phyloP scores from a whole-genome alignment of 441 rosid species.

The Biscutella laevigata region DNA sequence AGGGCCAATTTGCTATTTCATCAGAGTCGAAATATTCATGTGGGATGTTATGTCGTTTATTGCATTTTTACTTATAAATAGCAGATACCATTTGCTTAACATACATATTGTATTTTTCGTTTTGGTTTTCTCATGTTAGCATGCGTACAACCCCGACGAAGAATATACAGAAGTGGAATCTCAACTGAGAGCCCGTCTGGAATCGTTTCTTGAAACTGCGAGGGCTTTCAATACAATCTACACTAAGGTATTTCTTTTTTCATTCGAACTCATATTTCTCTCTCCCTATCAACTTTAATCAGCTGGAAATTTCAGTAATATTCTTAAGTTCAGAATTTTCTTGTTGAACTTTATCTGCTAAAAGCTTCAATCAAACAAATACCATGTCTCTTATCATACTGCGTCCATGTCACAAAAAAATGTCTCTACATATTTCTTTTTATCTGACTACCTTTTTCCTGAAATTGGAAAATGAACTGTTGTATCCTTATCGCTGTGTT shows the following conservation, averaged over 20 bases:
- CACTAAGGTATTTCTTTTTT: slow-evolving; percentile 55
- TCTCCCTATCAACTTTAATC: neutral
- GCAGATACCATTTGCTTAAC: neutral
- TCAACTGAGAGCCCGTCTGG: slow-evolving; percentile 63
- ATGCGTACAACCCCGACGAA: slow-evolving; percentile 93
- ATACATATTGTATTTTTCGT: neutral
- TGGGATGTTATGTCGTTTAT: neutral
- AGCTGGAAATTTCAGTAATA: too few relatives aligned
- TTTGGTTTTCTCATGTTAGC: slow-evolving; percentile 31
- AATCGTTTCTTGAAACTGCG: slow-evolving; percentile 87
- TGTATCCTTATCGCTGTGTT: neutral
- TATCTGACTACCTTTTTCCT: too few relatives aligned
- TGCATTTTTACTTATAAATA: too few relatives aligned
- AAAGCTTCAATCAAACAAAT: neutral
- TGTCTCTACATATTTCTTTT: neutral
- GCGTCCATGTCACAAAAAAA: too few relatives aligned
- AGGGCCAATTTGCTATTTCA: neutral
- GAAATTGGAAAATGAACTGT: too few relatives aligned
- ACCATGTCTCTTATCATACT: neutral
- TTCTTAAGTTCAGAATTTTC: neutral
- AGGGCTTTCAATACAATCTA: slow-evolving; percentile 82
- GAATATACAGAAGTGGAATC: slow-evolving; percentile 83
- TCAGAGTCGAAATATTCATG: neutral
- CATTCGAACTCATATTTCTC: neutral
- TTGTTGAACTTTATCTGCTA: neutral